phyloP scores from a whole-genome alignment of 1,284 basidiomycete genomes.

The Cutaneotrichosporon mucoides region DNA sequence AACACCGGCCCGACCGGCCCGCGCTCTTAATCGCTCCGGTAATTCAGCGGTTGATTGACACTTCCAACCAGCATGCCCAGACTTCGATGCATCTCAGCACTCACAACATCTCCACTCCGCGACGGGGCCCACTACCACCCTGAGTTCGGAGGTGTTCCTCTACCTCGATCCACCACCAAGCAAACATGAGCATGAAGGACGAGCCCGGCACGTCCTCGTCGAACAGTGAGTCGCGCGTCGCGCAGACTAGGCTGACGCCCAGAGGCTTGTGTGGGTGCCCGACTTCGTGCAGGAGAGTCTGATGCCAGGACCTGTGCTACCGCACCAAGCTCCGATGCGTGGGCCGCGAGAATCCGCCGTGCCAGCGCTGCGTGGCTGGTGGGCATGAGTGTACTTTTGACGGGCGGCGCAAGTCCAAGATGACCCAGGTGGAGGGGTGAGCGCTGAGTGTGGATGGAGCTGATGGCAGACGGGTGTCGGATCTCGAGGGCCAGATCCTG shows the following conservation, averaged over 20 bases:
- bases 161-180: too few relatives aligned
- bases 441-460: not conserved
- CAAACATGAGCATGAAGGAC: not conserved
- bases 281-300: not conserved
- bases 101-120: too few relatives aligned
- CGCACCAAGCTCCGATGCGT: constrained; percentile 11
- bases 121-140: too few relatives aligned
- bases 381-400: constrained; percentile 10
- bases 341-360: constrained; percentile 11
- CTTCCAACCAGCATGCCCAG: too few relatives aligned
- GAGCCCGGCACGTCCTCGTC: not conserved
- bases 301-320: constrained; percentile 7
- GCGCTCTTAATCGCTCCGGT: too few relatives aligned
- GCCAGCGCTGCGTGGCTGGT: constrained; percentile 4
- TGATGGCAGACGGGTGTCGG: not conserved
- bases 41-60: too few relatives aligned
- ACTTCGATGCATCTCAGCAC: too few relatives aligned
- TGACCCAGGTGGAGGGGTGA: constrained; percentile 9
- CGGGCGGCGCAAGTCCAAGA: constrained; percentile 9
- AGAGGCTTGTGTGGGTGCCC: constrained; percentile 1
- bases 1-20: too few relatives aligned
- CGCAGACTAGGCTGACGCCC: not conserved
- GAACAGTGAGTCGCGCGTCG: not conserved
- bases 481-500: not conserved
- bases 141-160: too few relatives aligned